These are phyloP conservation scores for Talaromyces adpressus DNA, from an alignment of 495 filamentous ascomycete species.

Conservation along the genomic window DNA sequence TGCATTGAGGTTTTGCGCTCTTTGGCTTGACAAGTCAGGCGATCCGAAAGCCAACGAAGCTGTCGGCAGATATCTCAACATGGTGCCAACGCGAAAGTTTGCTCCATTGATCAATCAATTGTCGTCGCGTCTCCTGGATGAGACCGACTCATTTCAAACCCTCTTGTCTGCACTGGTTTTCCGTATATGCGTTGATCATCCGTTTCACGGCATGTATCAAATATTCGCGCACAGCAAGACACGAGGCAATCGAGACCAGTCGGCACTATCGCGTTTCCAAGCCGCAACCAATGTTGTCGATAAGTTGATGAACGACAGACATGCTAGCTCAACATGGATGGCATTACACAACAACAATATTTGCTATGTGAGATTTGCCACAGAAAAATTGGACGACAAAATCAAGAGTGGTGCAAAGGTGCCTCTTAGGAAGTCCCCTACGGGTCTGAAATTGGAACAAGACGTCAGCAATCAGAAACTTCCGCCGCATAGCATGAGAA, in stretches of 20 bases:
- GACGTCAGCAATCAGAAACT: constrained; percentile 53
- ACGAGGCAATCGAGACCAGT: constrained; percentile 59
- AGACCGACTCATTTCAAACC: constrained; percentile 60
- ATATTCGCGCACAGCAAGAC: constrained; percentile 75
- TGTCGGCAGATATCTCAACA: constrained; percentile 57
- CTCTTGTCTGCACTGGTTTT: constrained; percentile 65
- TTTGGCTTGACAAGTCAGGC: constrained; percentile 83
- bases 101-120: constrained; percentile 92
- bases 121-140: constrained; percentile 77
- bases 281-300: constrained; percentile 64
- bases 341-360: constrained; percentile 66
- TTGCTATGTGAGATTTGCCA: constrained; percentile 65
- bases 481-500: constrained; percentile 84
- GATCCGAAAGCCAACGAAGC: constrained; percentile 67
- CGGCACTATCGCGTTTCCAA: constrained; percentile 59
- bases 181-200: constrained; percentile 83
- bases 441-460: constrained; percentile 49
- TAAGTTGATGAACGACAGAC: constrained; percentile 45
- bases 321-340: constrained; percentile 47
- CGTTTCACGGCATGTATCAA: constrained; percentile 93
- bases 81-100: constrained; percentile 86
- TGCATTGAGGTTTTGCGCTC: constrained; percentile 84
- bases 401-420: constrained; percentile 63
- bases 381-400: constrained; percentile 50
- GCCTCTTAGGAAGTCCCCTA: constrained; percentile 48